A percentile compares a stretch with the other conserved stretches of the same genome.
These are phyloP conservation scores for Peltaster fructicola DNA, from an alignment of 2,329 filamentous ascomycete species.

Conservation along the genomic window DNA sequence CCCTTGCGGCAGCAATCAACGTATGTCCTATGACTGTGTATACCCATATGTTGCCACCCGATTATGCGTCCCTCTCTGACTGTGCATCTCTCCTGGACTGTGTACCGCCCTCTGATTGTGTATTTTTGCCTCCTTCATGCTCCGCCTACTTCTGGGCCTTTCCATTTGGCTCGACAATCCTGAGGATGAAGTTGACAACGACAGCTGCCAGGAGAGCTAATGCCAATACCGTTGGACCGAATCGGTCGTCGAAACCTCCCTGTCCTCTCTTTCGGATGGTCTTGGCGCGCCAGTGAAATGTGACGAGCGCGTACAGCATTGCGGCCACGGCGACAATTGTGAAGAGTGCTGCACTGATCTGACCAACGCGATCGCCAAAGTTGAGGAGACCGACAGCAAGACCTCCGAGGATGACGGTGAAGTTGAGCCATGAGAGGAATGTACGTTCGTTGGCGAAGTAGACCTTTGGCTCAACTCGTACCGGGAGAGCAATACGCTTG, in stretches of 20 bases:
- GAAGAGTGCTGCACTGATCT: conserved; percentile 86
- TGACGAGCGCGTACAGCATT: conserved; percentile 87
- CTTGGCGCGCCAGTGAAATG: conserved; percentile 93
- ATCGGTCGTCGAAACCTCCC: conserved; percentile 89
- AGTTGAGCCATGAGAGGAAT: conserved; percentile 98
- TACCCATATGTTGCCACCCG: no score
- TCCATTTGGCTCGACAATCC: conserved; percentile 30
- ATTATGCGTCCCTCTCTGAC: no score
- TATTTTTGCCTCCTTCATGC: no score
- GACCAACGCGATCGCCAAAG: conserved; percentile 86
- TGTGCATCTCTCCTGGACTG: no score
- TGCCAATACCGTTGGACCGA: conserved; percentile 80
- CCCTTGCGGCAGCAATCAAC: no score
- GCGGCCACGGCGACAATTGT: conserved; percentile 85
- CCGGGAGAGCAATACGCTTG: conserved; percentile 96
- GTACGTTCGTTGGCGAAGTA: conserved; percentile 99
- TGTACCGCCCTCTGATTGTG: no score
- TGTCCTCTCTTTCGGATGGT: conserved; percentile 82
- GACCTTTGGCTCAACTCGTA: conserved; percentile 96
- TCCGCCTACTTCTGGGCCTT: conserved; percentile 3
- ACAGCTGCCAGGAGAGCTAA: conserved; percentile 74
- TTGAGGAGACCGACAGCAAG: conserved; percentile 94
- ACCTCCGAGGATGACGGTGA: conserved; percentile 93
- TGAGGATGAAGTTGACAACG: conserved; percentile 87
- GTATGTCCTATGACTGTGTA: no score